Evolutionary conservation across 2,329 filamentous ascomycete species (phyloP), one percentile per base, ranked within the genome.

Genomic region (Davidsoniella eucalypti): DNA sequence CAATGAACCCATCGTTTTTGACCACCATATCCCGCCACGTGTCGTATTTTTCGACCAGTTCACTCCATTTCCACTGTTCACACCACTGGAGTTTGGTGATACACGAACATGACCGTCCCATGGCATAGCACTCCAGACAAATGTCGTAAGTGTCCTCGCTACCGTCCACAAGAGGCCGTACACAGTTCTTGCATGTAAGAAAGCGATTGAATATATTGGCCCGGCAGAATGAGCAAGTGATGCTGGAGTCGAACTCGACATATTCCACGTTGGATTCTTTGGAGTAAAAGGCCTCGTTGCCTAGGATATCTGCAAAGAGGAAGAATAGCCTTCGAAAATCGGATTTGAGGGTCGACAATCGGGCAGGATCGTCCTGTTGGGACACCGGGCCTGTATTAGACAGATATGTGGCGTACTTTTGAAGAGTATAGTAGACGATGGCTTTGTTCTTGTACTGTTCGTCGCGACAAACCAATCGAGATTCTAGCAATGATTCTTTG

Each of bases 381-480:
- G 12, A 9, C 2, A 9, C 8, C 3, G 29, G 12, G 29, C 12
- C 29, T 33, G 2, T 33, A 12, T 2, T 9, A 33, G 29, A 9
- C 29, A 72, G 67, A 42, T 63, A 61, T 33, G 48, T 46, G 3
- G 36, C 23, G 61, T 96, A 96, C 59, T 87, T 92, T 9, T 82
- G 68, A 3, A 96, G 70, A 0, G 87, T 86, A 61, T 82, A 94
- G 63, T 88, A 94, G 42, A 95, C 73, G 52, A 96, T 95, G 4
- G 88, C 86, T 63, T 96, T 96, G 67, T 94, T 95, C 63, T 96
- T 96, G 70, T 98, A 98, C 63, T 96, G 90, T 62, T 98, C 92
- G 57, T 98, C 92, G 37, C 92, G 83, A 61, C 92, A 96, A 2
- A 96, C 90, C 57, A 95, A 76, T 10, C 87, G 78, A 8, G 88